Evolutionary conservation across 345 rosid genomes (phyloP).

Genomic region (Ailanthus altissimus): DNA sequence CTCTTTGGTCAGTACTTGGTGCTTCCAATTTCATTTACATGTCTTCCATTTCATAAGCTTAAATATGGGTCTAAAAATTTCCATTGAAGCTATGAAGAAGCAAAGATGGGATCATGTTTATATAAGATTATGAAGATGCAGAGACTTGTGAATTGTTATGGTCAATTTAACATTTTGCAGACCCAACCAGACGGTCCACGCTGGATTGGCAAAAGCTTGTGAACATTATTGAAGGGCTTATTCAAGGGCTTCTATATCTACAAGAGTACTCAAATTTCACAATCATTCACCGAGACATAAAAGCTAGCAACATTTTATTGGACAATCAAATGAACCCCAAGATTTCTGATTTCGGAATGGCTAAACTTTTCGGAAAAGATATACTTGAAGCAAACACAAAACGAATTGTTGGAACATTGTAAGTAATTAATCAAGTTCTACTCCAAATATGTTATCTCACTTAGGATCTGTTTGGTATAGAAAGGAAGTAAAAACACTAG

Average conservation of each 20-base stretch:
- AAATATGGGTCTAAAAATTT: too few species aligned
- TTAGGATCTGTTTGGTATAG: neutral
- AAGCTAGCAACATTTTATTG: constrained; percentile 28
- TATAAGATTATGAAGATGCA: too few species aligned
- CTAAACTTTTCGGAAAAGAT: constrained; percentile 42
- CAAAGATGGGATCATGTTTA: too few species aligned
- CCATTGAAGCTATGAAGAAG: too few species aligned
- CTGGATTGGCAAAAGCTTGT: constrained; percentile 23
- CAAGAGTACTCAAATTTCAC: constrained; percentile 32
- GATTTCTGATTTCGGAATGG: constrained; percentile 52
- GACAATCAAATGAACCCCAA: constrained; percentile 43
- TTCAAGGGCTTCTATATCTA: constrained; percentile 38
- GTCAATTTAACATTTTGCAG: constrained; percentile 1
- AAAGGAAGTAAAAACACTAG: too few species aligned
- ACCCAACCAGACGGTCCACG: neutral
- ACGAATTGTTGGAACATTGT: constrained; percentile 48
- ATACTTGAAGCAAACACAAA: constrained; percentile 37
- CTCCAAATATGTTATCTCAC: too few species aligned
- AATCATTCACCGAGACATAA: constrained; percentile 13
- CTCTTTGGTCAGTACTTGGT: constrained; percentile 30
- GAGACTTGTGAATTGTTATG: too few species aligned
- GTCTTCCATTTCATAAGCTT: too few species aligned
- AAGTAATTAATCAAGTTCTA: constrained; percentile 10
- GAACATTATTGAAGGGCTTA: constrained; percentile 25
- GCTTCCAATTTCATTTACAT: too few species aligned